Evolutionary conservation across 768 basidiomycete genomes (phyloP).

Genomic region (Pleurotus citrinopileatus): DNA sequence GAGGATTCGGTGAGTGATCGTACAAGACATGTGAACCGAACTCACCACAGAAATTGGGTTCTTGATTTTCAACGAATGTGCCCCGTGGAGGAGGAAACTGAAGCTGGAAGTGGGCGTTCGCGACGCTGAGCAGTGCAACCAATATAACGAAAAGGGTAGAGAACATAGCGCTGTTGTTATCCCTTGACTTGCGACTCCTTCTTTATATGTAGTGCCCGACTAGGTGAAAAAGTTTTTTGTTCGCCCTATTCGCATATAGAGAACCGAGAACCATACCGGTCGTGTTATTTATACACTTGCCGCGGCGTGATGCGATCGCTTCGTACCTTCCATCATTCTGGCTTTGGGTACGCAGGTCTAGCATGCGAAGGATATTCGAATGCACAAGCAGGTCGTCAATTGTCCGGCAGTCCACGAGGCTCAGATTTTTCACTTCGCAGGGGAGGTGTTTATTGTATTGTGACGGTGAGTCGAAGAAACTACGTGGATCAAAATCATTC

Average conservation of each 20-base stretch:
- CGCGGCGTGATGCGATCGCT: too few species aligned
- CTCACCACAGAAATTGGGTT: conserved; percentile 68
- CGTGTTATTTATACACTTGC: conserved; percentile 3
- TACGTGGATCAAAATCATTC: background rate
- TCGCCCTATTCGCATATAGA: background rate
- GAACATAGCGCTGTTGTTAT: conserved; percentile 24
- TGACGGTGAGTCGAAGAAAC: background rate
- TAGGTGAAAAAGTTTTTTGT: conserved; percentile 25
- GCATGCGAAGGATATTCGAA: too few species aligned
- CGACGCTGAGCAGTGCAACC: conserved; percentile 35
- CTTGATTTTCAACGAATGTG: conserved; percentile 54
- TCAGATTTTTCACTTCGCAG: too few species aligned
- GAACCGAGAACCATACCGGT: background rate
- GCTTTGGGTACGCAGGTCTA: too few species aligned
- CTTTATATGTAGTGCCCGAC: background rate
- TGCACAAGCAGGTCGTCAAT: too few species aligned
- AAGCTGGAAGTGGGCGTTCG: conserved; percentile 76
- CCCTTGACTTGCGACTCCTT: conserved; percentile 1
- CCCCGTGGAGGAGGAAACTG: conserved; percentile 76
- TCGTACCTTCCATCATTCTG: too few species aligned
- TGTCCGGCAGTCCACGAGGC: too few species aligned
- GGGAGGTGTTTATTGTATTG: too few species aligned
- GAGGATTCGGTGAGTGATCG: conserved; percentile 4
- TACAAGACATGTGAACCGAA: conserved; percentile 4
- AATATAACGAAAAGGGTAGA: conserved; percentile 32